These are phyloP conservation scores for Trypanosoma brucei DNA, from an alignment of 208 protist genomes.

Conservation along the genomic window DNA sequence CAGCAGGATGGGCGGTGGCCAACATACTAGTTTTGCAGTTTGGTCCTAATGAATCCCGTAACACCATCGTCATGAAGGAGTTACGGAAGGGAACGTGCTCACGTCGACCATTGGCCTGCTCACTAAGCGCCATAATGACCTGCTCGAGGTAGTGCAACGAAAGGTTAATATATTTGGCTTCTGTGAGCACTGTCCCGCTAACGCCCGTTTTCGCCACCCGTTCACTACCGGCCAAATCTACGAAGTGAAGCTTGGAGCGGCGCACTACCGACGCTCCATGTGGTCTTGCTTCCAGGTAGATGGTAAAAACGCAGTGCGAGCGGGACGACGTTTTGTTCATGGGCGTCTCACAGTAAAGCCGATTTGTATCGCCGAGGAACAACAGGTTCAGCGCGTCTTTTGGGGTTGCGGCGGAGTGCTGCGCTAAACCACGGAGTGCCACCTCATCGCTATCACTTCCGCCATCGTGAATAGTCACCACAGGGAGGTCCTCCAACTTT, in stretches of 20 bases:
- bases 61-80: constrained; percentile 93
- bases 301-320: constrained; percentile 90
- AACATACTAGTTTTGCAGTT: constrained; percentile 95
- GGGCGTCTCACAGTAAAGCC: constrained; percentile 82
- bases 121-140: constrained; percentile 83
- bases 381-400: constrained; percentile 75
- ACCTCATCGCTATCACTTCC: constrained; percentile 45
- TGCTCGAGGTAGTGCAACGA: constrained; percentile 84
- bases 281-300: constrained; percentile 66
- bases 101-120: constrained; percentile 64
- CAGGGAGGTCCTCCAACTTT: constrained; percentile 61
- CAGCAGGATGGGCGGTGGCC: constrained; percentile 72
- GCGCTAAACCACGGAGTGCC: constrained; percentile 53
- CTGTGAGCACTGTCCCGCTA: constrained; percentile 53
- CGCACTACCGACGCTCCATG: constrained; percentile 47
- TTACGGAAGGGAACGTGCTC: constrained; percentile 94
- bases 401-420: constrained; percentile 63
- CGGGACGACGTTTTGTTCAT: constrained; percentile 92
- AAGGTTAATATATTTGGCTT: constrained; percentile 92
- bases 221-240: constrained; percentile 93
- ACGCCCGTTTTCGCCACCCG: constrained; percentile 82
- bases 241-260: constrained; percentile 77
- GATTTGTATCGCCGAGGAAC: constrained; percentile 85
- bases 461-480: constrained; percentile 59
- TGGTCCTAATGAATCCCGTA: constrained; percentile 89